phyloP scores from a whole-genome alignment of 2,329 filamentous ascomycete species.

The Aureobasidium lini region DNA sequence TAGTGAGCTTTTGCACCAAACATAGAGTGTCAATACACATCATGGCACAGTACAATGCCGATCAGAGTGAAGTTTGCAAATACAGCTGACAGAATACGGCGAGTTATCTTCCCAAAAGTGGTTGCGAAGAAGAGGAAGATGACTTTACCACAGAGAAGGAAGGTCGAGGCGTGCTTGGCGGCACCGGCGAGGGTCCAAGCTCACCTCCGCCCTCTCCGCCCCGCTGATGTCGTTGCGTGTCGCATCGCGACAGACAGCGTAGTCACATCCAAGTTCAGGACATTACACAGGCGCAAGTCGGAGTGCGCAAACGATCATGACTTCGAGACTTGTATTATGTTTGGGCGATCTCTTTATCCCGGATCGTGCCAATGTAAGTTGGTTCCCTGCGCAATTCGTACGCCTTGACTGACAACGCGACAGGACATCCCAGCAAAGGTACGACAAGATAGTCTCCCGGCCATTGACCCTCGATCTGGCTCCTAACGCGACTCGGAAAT shows the following conservation, averaged over 20 bases:
- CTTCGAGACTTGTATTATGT: constrained; percentile 83
- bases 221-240: constrained; percentile 5
- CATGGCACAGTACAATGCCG: no score
- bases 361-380: constrained; percentile 68
- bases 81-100: background rate
- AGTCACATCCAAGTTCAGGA: background rate
- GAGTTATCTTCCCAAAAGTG: no score
- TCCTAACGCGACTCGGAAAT: constrained; percentile 11
- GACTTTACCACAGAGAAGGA: background rate
- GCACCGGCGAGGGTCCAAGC: background rate
- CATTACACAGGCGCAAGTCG: background rate
- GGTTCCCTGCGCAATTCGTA: constrained; percentile 10
- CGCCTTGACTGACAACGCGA: constrained; percentile 14
- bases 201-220: constrained; percentile 8
- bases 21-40: no score
- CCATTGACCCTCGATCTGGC: background rate
- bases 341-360: constrained; percentile 93
- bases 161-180: background rate
- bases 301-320: constrained; percentile 40
- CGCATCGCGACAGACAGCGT: background rate
- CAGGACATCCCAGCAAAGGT: constrained; percentile 83
- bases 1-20: background rate
- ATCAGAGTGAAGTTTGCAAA: background rate
- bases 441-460: constrained; percentile 34
- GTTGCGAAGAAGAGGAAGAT: background rate